Conservation (phyloP, 345 rosid species). For the Eutrema heterophyllum region DNA sequence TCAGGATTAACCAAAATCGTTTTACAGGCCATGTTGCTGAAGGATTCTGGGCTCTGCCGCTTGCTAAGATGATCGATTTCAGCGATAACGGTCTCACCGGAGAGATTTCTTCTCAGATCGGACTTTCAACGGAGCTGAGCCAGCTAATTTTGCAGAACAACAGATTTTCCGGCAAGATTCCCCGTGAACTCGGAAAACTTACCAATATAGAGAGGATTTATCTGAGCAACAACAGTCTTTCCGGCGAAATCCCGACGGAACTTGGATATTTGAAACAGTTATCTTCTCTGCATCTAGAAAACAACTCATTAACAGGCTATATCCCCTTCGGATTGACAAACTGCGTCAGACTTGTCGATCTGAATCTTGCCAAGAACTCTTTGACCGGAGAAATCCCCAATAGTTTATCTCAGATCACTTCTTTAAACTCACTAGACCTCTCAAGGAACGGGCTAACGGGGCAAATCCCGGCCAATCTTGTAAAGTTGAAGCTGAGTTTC, state of each 20-base stretch:
- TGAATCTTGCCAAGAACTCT: conserved; percentile 68
- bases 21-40: conserved; percentile 57
- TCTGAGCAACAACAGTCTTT: conserved; percentile 54
- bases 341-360: conserved; percentile 59
- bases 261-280: conserved; percentile 53
- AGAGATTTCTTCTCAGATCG: conserved; percentile 46
- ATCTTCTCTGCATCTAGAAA: conserved; percentile 65
- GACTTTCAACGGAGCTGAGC: conserved; percentile 40
- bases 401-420: conserved; percentile 39
- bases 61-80: conserved; percentile 55
- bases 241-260: conserved; percentile 52
- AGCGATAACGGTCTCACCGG: conserved; percentile 64
- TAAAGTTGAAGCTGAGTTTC: conserved; percentile 63
- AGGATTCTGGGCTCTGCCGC: conserved; percentile 68
- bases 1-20: conserved; percentile 55
- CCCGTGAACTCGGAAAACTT: conserved; percentile 54
- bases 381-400: conserved; percentile 54
- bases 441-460: conserved; percentile 66
- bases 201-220: conserved; percentile 49
- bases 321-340: conserved; percentile 51
- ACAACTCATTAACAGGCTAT: conserved; percentile 51
- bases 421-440: conserved; percentile 73
- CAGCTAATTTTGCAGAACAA: conserved; percentile 61
- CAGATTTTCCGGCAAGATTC: conserved; percentile 62
- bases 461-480: conserved; percentile 47